Conservation (phyloP, 1,284 basidiomycete species). For the Uromyces viciae-fabae region DNA sequence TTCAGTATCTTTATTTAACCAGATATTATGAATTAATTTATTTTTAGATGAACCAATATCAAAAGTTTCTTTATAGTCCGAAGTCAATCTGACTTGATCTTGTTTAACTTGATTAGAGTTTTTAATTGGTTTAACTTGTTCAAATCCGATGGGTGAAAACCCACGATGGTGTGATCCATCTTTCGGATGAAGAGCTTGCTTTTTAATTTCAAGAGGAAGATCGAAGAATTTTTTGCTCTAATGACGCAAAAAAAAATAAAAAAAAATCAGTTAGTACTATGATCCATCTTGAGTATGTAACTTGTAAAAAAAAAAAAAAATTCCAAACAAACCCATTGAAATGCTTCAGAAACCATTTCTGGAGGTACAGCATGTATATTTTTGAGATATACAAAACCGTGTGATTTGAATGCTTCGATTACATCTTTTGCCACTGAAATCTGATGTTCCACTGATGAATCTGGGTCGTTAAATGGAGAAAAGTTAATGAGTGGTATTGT, state of each 20-base stretch:
- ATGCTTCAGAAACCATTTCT: conserved; percentile 61
- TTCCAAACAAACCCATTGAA: conserved; percentile 58
- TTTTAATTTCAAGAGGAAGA: conserved; percentile 60
- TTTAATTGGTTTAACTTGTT: conserved; percentile 56
- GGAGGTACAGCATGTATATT: conserved; percentile 58
- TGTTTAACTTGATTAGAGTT: conserved; percentile 53
- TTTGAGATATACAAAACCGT: conserved; percentile 58
- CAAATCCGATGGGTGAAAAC: conserved; percentile 54
- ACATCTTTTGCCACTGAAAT: conserved; percentile 52
- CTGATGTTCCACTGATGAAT: background rate
- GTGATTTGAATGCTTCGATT: conserved; percentile 54
- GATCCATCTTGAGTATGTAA: background rate
- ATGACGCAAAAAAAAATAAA: background rate
- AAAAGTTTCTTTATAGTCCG: conserved; percentile 63
- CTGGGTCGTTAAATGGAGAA: background rate
- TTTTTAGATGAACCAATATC: conserved; percentile 57
- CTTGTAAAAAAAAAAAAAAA: background rate
- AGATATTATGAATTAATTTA: conserved; percentile 58
- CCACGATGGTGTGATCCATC: conserved; percentile 62
- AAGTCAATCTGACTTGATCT: conserved; percentile 52
- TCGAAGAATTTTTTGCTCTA: conserved; percentile 62
- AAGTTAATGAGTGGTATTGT: conserved; percentile 21
- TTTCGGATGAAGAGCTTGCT: conserved; percentile 62
- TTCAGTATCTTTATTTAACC: conserved; percentile 60
- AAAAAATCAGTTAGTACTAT: background rate